These are phyloP conservation scores for Salix purpurea DNA, from an alignment of 345 rosid species.

Conservation along the genomic window DNA sequence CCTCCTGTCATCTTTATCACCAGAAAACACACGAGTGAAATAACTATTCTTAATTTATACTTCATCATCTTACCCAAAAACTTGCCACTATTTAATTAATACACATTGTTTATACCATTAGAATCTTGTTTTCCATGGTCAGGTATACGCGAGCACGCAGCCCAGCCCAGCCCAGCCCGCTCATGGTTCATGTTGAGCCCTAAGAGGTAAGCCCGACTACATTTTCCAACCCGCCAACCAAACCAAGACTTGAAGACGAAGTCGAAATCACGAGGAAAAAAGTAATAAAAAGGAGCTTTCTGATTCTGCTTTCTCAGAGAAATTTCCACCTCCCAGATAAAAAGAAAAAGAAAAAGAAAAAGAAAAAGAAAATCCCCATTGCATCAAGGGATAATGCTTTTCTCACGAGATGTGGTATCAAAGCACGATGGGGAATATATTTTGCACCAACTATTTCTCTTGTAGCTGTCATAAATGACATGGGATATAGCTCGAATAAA, in stretches of 20 bases:
- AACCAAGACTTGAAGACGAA: neutral
- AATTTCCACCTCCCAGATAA: neutral
- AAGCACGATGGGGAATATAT: neutral
- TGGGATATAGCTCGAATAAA: too few relatives aligned
- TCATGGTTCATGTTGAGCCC: neutral
- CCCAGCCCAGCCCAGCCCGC: neutral
- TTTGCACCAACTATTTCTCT: neutral
- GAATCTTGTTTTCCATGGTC: neutral
- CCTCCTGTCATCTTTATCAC: too few relatives aligned
- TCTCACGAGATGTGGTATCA: neutral
- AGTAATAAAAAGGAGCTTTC: neutral
- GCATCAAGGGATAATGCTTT: neutral
- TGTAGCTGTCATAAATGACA: too few relatives aligned
- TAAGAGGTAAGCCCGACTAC: neutral
- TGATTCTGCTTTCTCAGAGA: neutral
- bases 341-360: too few relatives aligned
- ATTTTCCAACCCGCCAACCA: neutral
- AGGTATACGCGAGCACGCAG: neutral
- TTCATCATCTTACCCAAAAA: neutral
- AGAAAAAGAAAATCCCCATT: neutral
- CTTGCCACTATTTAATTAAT: neutral
- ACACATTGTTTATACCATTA: neutral
- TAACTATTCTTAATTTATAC: neutral
- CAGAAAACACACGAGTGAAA: too few relatives aligned
- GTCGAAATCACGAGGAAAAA: neutral